Percentiles rank a stretch among this genome's conserved stretches.
phyloP scores from a whole-genome alignment of 2,329 filamentous ascomycete genomes.

The Fusarium citri region DNA sequence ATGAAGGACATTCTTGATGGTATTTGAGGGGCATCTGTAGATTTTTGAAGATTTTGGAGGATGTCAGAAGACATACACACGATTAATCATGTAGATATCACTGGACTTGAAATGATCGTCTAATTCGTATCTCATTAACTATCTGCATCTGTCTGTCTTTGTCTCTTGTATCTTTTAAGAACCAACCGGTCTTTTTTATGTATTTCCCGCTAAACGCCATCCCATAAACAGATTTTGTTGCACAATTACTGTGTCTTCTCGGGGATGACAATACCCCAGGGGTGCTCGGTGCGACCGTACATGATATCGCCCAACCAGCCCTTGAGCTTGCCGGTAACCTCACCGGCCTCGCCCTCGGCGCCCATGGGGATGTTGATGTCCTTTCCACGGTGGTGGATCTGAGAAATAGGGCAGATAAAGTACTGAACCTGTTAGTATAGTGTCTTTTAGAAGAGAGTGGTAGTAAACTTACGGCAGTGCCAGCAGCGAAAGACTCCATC shows the following conservation, averaged over 20 bases:
- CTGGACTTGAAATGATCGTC: conserved; percentile 34
- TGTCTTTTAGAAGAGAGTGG: background rate
- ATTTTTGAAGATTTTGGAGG: background rate
- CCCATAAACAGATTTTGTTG: conserved; percentile 32
- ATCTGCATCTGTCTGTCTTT: conserved; percentile 16
- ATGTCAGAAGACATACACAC: background rate
- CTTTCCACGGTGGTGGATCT: conserved; percentile 74
- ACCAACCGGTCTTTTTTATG: conserved; percentile 34
- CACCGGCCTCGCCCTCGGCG: conserved; percentile 60
- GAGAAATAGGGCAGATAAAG: conserved; percentile 76
- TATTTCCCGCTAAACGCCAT: conserved; percentile 44
- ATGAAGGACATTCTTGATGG: conserved; percentile 44
- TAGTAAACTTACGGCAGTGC: conserved; percentile 79
- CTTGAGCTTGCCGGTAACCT: conserved; percentile 73
- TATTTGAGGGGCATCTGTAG: conserved; percentile 5
- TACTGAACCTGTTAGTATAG: conserved; percentile 59
- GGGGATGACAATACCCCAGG: conserved; percentile 76
- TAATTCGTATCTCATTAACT: conserved; percentile 44
- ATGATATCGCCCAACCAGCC: conserved; percentile 77
- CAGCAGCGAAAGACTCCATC: conserved; percentile 86
- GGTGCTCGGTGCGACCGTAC: conserved; percentile 76
- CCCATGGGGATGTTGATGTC: conserved; percentile 73
- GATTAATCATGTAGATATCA: background rate
- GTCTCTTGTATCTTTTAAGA: conserved; percentile 3
- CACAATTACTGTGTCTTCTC: conserved; percentile 65